A percentile compares a stretch with the other conserved stretches of the same genome.
These are phyloP conservation scores for Crassisporium funariophilum DNA, from an alignment of 768 basidiomycete genomes.

Conservation along the genomic window DNA sequence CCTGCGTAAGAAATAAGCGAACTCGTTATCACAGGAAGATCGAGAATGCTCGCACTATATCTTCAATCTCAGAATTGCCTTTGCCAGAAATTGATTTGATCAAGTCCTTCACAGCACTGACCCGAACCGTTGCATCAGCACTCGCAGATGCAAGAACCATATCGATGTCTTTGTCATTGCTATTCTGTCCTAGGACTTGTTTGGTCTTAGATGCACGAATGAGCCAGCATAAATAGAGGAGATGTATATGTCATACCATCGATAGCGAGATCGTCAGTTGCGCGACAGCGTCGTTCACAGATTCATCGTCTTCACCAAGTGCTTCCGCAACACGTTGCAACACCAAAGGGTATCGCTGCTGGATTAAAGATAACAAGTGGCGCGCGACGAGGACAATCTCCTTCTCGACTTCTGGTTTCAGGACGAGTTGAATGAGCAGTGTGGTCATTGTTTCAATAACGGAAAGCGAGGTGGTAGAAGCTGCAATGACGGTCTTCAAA, in stretches of 20 bases:
- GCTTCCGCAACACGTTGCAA: slow-evolving; percentile 46
- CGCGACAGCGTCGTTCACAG: slow-evolving; percentile 46
- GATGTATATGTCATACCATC: slow-evolving; percentile 38
- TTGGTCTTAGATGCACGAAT: no score
- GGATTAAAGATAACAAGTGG: slow-evolving; percentile 54
- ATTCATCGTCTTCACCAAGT: slow-evolving; percentile 35
- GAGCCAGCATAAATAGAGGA: no score
- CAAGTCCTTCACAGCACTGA: slow-evolving; percentile 59
- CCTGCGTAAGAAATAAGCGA: slow-evolving; percentile 33
- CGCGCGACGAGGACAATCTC: slow-evolving; percentile 26
- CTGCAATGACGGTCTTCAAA: slow-evolving; percentile 40
- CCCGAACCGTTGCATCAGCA: slow-evolving; percentile 62
- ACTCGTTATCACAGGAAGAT: background rate
- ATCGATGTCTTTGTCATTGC: slow-evolving; percentile 33
- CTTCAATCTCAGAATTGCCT: slow-evolving; percentile 31
- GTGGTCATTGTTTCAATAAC: slow-evolving; percentile 34
- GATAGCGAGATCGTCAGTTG: slow-evolving; percentile 62
- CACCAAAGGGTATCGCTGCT: slow-evolving; percentile 63
- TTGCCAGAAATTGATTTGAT: slow-evolving; percentile 39
- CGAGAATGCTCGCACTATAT: slow-evolving; percentile 40
- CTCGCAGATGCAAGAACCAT: slow-evolving; percentile 59
- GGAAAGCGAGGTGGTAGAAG: slow-evolving; percentile 32
- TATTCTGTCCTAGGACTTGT: slow-evolving; percentile 5
- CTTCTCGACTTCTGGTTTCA: slow-evolving; percentile 26
- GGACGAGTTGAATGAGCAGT: slow-evolving; percentile 27